phyloP scores from a whole-genome alignment of 2,329 filamentous ascomycete species.

The Xylariaceae sp. region DNA sequence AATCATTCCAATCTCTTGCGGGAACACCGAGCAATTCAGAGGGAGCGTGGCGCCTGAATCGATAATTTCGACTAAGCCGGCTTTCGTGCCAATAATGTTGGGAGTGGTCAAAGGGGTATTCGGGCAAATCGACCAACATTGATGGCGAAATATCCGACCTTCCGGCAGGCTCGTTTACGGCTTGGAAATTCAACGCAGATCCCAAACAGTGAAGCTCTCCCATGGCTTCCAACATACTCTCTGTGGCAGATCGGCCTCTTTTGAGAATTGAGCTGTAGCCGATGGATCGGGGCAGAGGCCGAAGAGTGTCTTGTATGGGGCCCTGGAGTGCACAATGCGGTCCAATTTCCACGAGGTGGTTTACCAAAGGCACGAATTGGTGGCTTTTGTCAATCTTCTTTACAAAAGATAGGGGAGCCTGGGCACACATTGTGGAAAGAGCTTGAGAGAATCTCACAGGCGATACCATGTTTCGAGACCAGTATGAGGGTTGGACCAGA shows the following conservation, averaged over 20 bases:
- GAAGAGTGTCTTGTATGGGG: too few relatives aligned
- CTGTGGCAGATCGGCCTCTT: too few relatives aligned
- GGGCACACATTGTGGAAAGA: not conserved
- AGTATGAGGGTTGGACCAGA: not conserved
- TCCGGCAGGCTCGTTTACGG: too few relatives aligned
- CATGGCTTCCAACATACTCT: too few relatives aligned
- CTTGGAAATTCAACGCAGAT: too few relatives aligned
- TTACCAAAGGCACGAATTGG: too few relatives aligned
- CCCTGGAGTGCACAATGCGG: too few relatives aligned
- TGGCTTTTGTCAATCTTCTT: not conserved
- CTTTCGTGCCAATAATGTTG: conserved; percentile 35
- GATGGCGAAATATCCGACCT: not conserved
- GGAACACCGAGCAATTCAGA: conserved; percentile 27
- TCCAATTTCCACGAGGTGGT: too few relatives aligned
- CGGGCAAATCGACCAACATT: conserved; percentile 31
- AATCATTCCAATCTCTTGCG: conserved; percentile 18
- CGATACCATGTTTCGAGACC: not conserved
- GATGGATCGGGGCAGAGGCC: too few relatives aligned
- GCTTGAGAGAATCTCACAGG: not conserved
- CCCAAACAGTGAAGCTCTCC: too few relatives aligned
- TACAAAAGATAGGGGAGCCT: not conserved
- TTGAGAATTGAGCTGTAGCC: too few relatives aligned
- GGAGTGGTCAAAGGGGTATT: conserved; percentile 38
- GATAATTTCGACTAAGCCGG: conserved; percentile 24
- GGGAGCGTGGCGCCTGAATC: conserved; percentile 23